These are phyloP conservation scores for Mycosphaerella arachidis DNA, from an alignment of 2,329 filamentous ascomycete species.

Conservation along the genomic window DNA sequence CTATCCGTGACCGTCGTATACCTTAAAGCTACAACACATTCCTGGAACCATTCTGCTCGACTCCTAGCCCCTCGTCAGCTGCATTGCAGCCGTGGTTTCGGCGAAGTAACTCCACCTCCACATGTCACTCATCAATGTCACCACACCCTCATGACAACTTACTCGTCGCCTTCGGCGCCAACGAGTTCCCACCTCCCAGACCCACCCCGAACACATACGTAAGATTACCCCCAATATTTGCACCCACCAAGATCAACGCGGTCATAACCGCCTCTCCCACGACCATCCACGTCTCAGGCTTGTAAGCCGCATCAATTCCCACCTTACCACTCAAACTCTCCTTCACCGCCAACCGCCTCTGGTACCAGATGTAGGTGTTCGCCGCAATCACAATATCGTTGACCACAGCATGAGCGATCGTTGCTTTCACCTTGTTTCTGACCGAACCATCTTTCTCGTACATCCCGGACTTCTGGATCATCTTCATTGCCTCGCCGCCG, in stretches of 20 bases:
- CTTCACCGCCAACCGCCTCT: conserved; percentile 30
- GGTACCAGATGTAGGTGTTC: conserved; percentile 42
- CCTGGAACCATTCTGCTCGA: not conserved
- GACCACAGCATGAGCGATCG: conserved; percentile 40
- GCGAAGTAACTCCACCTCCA: not conserved
- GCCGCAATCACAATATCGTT: conserved; percentile 41
- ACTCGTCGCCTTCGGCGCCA: conserved; percentile 12
- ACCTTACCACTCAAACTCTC: conserved; percentile 28
- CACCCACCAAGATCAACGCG: conserved; percentile 36
- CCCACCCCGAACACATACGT: conserved; percentile 45
- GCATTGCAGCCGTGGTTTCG: not conserved
- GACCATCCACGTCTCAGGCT: conserved; percentile 36
- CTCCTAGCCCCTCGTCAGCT: not conserved
- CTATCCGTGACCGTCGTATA: not conserved
- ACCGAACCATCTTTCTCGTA: conserved; percentile 35
- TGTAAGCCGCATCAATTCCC: conserved; percentile 28
- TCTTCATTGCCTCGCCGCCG: conserved; percentile 36
- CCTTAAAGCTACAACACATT: not conserved
- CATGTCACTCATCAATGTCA: not conserved
- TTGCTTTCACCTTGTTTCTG: conserved; percentile 36
- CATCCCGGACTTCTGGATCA: conserved; percentile 43
- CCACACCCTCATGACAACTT: not conserved
- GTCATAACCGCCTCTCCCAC: conserved; percentile 35
- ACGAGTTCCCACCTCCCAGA: not conserved
- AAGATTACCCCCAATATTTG: conserved; percentile 42